A percentile compares a stretch with the other conserved stretches of the same genome.
These are phyloP conservation scores for Ustanciosporium gigantosporum DNA, from an alignment of 1,284 basidiomycete species.

Conservation along the genomic window DNA sequence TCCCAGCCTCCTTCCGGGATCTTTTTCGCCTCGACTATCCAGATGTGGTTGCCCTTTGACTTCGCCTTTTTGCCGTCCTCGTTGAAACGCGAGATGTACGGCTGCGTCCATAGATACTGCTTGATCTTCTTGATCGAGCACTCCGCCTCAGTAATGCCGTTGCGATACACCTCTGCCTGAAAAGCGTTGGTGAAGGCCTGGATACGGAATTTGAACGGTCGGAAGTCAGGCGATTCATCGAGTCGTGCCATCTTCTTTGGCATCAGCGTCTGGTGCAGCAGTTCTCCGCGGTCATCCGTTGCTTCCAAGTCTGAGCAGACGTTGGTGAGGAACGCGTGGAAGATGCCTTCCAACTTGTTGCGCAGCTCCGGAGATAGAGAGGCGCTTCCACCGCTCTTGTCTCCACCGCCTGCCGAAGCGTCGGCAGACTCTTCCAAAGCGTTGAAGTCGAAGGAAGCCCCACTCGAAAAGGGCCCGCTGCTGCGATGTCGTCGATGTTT, in stretches of 20 bases:
- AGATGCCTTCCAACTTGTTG: conserved; percentile 81
- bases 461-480: conserved; percentile 43
- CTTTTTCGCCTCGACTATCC: conserved; percentile 96
- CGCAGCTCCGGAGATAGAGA: conserved; percentile 69
- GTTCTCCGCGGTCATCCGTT: conserved; percentile 89
- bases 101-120: conserved; percentile 90
- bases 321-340: conserved; percentile 83
- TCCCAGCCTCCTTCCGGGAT: conserved; percentile 74
- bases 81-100: conserved; percentile 94
- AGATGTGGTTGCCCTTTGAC: conserved; percentile 98
- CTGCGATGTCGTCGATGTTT: conserved; percentile 38
- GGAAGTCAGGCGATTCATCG: conserved; percentile 85
- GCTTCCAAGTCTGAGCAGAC: conserved; percentile 92
- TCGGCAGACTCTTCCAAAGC: conserved; percentile 19
- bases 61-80: conserved; percentile 98
- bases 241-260: conserved; percentile 65
- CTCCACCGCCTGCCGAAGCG: conserved; percentile 5
- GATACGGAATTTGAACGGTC: conserved; percentile 98
- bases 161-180: conserved; percentile 76
- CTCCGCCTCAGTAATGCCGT: conserved; percentile 65
- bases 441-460: conserved; percentile 33
- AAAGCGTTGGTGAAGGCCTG: conserved; percentile 98
- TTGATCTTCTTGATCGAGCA: conserved; percentile 71
- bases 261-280: conserved; percentile 98
- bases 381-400: conserved; percentile 18